Conservation (phyloP, 148 eudicot genomes). For the Arctostaphylos glauca region DNA sequence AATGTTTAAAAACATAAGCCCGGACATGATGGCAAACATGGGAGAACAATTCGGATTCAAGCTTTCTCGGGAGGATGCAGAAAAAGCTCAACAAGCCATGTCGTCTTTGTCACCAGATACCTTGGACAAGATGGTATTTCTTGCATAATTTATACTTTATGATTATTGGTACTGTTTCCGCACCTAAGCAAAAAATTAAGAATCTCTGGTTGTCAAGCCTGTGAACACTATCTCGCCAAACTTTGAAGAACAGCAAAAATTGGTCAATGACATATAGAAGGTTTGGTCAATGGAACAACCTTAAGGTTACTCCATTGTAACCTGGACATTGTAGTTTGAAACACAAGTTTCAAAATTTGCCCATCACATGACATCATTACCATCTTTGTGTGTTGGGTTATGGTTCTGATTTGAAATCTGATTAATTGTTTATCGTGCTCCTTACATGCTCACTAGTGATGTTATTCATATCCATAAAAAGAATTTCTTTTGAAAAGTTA, state of each 20-base stretch:
- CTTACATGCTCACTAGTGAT: not conserved
- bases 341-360: not conserved
- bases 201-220: not conserved
- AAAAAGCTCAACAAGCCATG: constrained; percentile 96
- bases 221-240: not conserved
- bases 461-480: not conserved
- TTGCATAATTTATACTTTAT: not conserved
- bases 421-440: constrained; percentile 2
- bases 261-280: not conserved
- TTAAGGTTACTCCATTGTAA: not conserved
- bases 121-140: constrained; percentile 40
- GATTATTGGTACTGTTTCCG: not conserved
- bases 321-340: not conserved
- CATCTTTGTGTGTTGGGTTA: not conserved
- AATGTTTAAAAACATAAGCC: constrained; percentile 92
- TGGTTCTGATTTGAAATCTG: not conserved
- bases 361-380: not conserved
- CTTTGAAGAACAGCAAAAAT: not conserved
- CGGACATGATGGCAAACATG: constrained; percentile 99
- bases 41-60: constrained; percentile 92
- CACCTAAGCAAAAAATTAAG: not conserved
- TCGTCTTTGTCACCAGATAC: constrained; percentile 83
- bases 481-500: not conserved
- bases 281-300: not conserved
- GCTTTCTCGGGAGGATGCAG: constrained; percentile 91